These are phyloP conservation scores for Oldenlandia corymbosa DNA, from an alignment of 257 asterid genomes.

Conservation along the genomic window DNA sequence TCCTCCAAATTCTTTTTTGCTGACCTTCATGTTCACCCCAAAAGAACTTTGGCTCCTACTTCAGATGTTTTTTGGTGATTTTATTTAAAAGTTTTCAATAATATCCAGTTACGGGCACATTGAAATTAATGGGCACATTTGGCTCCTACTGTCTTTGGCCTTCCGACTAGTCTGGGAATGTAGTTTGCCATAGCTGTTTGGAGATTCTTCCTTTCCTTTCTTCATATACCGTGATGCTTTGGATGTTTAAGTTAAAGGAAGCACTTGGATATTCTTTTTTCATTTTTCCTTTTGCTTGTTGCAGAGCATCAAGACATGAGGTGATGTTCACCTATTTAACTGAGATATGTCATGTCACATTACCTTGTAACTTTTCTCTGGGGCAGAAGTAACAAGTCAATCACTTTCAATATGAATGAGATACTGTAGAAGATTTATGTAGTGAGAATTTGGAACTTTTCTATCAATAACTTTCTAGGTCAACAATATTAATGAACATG, in stretches of 20 bases:
- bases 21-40: no score
- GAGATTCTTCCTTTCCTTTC: no score
- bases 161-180: background rate
- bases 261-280: background rate
- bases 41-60: no score
- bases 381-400: background rate
- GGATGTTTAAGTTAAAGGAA: background rate
- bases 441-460: background rate
- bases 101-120: no score
- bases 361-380: no score
- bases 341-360: background rate
- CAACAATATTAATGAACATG: background rate
- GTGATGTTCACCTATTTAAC: background rate
- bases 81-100: no score
- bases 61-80: no score
- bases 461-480: background rate
- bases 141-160: background rate
- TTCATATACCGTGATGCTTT: no score
- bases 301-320: no score
- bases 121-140: no score
- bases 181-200: background rate
- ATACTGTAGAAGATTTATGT: background rate
- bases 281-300: background rate
- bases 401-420: background rate
- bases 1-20: no score